These are phyloP conservation scores for Pestalotiopsis sp. DNA, from an alignment of 2,329 filamentous ascomycete genomes.

Conservation along the genomic window DNA sequence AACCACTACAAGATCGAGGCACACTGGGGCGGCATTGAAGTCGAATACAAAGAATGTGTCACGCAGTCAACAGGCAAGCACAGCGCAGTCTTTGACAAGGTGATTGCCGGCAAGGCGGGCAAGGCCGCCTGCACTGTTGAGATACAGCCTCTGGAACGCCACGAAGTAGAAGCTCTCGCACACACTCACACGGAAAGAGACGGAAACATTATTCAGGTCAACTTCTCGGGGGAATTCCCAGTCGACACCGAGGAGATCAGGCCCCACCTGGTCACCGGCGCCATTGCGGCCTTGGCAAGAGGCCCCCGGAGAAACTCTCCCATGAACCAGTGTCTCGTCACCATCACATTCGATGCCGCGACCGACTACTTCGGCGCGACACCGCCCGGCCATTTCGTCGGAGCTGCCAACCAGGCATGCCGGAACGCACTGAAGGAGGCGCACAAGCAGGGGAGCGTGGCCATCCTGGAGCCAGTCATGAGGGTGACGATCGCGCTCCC, in stretches of 20 bases:
- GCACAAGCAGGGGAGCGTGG: slow-evolving; percentile 55
- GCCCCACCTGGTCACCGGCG: slow-evolving; percentile 74
- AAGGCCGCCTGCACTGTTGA: slow-evolving; percentile 75
- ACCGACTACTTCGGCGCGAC: slow-evolving; percentile 68
- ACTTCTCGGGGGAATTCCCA: slow-evolving; percentile 40
- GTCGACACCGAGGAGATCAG: slow-evolving; percentile 54
- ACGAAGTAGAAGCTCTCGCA: slow-evolving; percentile 38
- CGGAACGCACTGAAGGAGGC: slow-evolving; percentile 69
- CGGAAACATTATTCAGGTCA: slow-evolving; percentile 69
- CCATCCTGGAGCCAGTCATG: slow-evolving; percentile 93
- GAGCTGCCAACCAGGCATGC: slow-evolving; percentile 64
- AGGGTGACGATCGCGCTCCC: slow-evolving; percentile 83
- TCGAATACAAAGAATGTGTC: slow-evolving; percentile 89
- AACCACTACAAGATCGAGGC: slow-evolving; percentile 88
- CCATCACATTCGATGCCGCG: slow-evolving; percentile 66
- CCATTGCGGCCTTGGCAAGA: slow-evolving; percentile 79
- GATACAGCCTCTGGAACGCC: slow-evolving; percentile 62
- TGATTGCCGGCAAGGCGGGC: slow-evolving; percentile 77
- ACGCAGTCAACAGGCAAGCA: slow-evolving; percentile 58
- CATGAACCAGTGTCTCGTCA: slow-evolving; percentile 74
- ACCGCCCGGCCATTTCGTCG: slow-evolving; percentile 68
- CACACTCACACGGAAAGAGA: slow-evolving; percentile 58
- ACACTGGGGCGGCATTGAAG: slow-evolving; percentile 88
- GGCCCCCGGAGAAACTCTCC: slow-evolving; percentile 82
- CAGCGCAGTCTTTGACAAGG: slow-evolving; percentile 72